Conservation (phyloP, 2,329 filamentous ascomycete genomes). For the Microdochium bolleyi region DNA sequence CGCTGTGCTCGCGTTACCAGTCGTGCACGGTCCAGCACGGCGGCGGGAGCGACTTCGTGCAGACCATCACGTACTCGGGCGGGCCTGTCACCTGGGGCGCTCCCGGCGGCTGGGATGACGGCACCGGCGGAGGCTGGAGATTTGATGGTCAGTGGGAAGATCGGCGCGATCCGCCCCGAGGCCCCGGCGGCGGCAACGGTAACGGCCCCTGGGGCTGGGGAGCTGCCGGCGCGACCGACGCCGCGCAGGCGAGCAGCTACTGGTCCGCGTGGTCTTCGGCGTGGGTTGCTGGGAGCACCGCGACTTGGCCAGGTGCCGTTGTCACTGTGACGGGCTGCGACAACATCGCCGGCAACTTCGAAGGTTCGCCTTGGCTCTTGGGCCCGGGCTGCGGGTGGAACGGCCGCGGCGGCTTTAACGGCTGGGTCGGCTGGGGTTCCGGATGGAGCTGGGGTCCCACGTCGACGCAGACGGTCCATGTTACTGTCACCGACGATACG, state of each 20-base stretch:
- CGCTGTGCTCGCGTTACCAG: conserved; percentile 29
- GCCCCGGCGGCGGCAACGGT: no score
- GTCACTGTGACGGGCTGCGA: conserved; percentile 34
- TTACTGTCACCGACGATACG: conserved; percentile 16
- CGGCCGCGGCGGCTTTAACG: conserved; percentile 23
- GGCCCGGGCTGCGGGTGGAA: conserved; percentile 28
- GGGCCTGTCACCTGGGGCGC: conserved; percentile 24
- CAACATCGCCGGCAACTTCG: conserved; percentile 13
- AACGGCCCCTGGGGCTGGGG: conserved; percentile 2
- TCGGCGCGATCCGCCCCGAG: no score
- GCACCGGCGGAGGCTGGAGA: conserved; percentile 5
- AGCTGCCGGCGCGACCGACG: conserved; percentile 3
- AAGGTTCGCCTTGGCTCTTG: conserved; percentile 29
- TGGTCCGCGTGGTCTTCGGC: conserved; percentile 22
- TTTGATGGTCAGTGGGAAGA: no score
- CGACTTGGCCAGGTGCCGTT: conserved; percentile 26
- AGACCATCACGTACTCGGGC: conserved; percentile 26
- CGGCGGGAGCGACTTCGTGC: conserved; percentile 16
- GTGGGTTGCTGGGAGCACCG: conserved; percentile 11
- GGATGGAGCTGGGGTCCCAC: conserved; percentile 31
- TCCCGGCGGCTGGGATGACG: conserved; percentile 17
- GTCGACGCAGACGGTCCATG: conserved; percentile 23
- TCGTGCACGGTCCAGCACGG: conserved; percentile 30
- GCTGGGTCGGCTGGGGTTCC: conserved; percentile 30
- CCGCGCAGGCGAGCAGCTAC: conserved; percentile 10